These are phyloP conservation scores for Wallacemonas sp. DNA, from an alignment of 208 protist species.

Conservation along the genomic window DNA sequence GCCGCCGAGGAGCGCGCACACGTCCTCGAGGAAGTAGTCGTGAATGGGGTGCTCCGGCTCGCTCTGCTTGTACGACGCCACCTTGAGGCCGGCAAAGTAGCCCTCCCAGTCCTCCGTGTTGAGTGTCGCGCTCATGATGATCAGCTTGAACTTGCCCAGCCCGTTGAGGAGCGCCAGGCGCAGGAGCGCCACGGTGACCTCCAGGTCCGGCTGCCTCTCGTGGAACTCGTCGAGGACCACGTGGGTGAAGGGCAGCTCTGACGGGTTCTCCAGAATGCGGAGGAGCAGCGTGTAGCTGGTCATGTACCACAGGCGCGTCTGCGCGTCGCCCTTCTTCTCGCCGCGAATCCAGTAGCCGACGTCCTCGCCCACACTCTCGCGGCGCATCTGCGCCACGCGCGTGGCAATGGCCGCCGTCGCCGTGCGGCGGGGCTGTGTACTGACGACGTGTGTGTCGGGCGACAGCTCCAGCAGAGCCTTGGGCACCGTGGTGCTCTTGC, in stretches of 20 bases:
- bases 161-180: constrained; percentile 67
- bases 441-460: constrained; percentile 50
- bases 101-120: constrained; percentile 84
- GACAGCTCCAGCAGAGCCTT: constrained; percentile 78
- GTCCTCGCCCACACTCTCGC: constrained; percentile 63
- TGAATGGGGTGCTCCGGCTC: constrained; percentile 79
- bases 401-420: constrained; percentile 73
- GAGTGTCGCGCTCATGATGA: constrained; percentile 93
- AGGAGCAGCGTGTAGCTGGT: constrained; percentile 90
- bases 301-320: constrained; percentile 88
- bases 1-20: constrained; percentile 61
- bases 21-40: constrained; percentile 87
- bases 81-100: constrained; percentile 83
- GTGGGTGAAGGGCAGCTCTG: constrained; percentile 76
- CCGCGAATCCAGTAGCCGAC: constrained; percentile 91
- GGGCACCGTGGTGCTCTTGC: constrained; percentile 85
- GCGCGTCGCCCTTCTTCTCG: constrained; percentile 73
- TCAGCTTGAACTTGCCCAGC: constrained; percentile 61
- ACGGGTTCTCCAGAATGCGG: constrained; percentile 56
- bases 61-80: constrained; percentile 80
- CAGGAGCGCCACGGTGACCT: constrained; percentile 91
- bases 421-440: constrained; percentile 79
- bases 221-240: constrained; percentile 96
- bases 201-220: constrained; percentile 94
- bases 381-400: constrained; percentile 59